These are phyloP conservation scores for Tilletia indica DNA, from an alignment of 1,284 basidiomycete species.

Conservation along the genomic window DNA sequence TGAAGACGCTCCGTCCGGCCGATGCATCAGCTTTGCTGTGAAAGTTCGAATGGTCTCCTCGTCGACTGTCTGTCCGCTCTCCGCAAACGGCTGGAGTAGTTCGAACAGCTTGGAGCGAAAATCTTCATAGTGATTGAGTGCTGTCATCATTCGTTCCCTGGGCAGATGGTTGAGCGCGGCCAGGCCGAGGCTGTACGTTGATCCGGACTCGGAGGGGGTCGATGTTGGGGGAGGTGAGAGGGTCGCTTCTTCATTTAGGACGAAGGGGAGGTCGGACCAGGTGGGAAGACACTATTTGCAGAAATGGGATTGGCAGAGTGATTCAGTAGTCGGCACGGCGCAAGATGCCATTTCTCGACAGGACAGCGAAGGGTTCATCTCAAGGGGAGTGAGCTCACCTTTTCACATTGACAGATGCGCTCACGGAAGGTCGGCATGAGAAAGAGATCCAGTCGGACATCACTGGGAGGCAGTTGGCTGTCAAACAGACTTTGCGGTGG, in stretches of 20 bases:
- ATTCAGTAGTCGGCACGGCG: too few species aligned
- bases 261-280: conserved; percentile 46
- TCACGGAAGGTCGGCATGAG: conserved; percentile 53
- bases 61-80: conserved; percentile 51
- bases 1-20: neutral
- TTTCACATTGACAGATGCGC: conserved; percentile 53
- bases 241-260: conserved; percentile 55
- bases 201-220: conserved; percentile 29
- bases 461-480: too few species aligned
- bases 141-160: conserved; percentile 56
- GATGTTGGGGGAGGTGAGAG: conserved; percentile 50
- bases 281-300: conserved; percentile 33
- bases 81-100: conserved; percentile 56
- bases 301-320: neutral
- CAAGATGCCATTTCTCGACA: neutral
- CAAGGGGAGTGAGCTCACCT: conserved; percentile 29
- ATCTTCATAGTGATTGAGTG: conserved; percentile 53
- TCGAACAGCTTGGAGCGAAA: conserved; percentile 56
- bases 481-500: too few species aligned
- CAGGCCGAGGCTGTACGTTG: conserved; percentile 57
- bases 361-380: neutral
- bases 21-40: conserved; percentile 9
- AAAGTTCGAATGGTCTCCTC: conserved; percentile 55
- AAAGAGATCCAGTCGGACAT: conserved; percentile 46
- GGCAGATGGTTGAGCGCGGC: conserved; percentile 55